phyloP scores from a whole-genome alignment of 2,329 filamentous ascomycete species.

The Aspergillus bombycis region DNA sequence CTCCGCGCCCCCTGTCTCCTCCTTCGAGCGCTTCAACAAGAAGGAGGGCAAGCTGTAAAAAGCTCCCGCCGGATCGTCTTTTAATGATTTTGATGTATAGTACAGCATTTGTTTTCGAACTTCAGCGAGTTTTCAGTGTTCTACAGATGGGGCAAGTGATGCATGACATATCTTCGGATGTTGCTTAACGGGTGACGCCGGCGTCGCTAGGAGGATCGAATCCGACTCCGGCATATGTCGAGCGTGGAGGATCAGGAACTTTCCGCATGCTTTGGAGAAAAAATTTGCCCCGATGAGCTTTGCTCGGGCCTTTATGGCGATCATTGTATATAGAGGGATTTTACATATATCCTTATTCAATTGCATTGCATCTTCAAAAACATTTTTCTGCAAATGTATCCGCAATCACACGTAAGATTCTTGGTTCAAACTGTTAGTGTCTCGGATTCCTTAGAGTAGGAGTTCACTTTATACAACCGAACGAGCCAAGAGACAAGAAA shows the following conservation, averaged over 20 bases:
- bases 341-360: not conserved
- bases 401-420: not conserved
- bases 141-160: not conserved
- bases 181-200: too few relatives aligned
- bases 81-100: not conserved
- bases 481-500: not conserved
- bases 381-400: not conserved
- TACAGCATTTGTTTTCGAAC: not conserved
- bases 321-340: not conserved
- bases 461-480: not conserved
- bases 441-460: not conserved
- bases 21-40: slow-evolving; percentile 42
- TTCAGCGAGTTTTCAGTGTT: not conserved
- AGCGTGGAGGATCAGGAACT: not conserved
- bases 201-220: too few relatives aligned
- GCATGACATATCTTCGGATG: slow-evolving; percentile 15
- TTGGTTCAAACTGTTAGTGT: not conserved
- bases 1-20: slow-evolving; percentile 42
- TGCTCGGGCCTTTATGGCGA: not conserved
- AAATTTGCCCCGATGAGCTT: not conserved
- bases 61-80: not conserved
- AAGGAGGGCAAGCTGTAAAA: slow-evolving; percentile 18
- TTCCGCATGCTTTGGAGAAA: not conserved
- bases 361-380: not conserved
- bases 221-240: too few relatives aligned